A percentile compares a stretch with the other conserved stretches of the same genome.
Conservation (phyloP, 1,284 basidiomycete species). For the Pascua sp. region DNA sequence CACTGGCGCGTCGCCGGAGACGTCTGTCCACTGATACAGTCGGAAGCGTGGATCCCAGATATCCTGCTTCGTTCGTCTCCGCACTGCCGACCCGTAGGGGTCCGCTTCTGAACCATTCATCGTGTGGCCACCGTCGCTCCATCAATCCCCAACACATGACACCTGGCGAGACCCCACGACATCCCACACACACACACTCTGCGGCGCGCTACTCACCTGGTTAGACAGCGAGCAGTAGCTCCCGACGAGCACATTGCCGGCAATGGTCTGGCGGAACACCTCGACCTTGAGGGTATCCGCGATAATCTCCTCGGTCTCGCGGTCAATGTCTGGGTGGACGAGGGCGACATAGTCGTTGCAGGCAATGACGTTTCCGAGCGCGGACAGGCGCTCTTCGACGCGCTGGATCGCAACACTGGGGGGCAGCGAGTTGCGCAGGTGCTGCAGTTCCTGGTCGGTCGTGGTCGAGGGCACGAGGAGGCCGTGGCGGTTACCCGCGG, state of each 20-base stretch:
- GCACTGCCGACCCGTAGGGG: too few species aligned
- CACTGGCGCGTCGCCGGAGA: too few species aligned
- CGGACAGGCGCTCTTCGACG: constrained; percentile 92
- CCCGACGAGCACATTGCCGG: constrained; percentile 94
- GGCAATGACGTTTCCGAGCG: constrained; percentile 96
- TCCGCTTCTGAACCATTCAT: too few species aligned
- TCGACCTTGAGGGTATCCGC: constrained; percentile 99
- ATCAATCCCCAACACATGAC: too few species aligned
- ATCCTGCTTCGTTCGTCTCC: too few species aligned
- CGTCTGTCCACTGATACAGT: too few species aligned
- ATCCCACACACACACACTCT: too few species aligned
- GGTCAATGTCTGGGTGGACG: constrained; percentile 94
- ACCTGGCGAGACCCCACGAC: too few species aligned
- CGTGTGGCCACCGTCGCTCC: too few species aligned
- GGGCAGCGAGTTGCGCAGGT: constrained; percentile 93
- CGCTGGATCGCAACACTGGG: constrained; percentile 89
- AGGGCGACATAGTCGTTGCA: constrained; percentile 97
- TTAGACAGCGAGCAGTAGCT: constrained; percentile 93
- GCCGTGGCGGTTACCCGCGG: constrained; percentile 93
- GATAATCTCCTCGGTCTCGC: constrained; percentile 99
- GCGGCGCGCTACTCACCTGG: constrained; percentile 35
- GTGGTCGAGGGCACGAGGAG: constrained; percentile 93
- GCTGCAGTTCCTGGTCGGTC: constrained; percentile 97
- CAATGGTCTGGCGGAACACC: constrained; percentile 96
- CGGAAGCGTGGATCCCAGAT: too few species aligned